Conservation (phyloP, 306 rosid genomes). For the Vigna radiata region DNA sequence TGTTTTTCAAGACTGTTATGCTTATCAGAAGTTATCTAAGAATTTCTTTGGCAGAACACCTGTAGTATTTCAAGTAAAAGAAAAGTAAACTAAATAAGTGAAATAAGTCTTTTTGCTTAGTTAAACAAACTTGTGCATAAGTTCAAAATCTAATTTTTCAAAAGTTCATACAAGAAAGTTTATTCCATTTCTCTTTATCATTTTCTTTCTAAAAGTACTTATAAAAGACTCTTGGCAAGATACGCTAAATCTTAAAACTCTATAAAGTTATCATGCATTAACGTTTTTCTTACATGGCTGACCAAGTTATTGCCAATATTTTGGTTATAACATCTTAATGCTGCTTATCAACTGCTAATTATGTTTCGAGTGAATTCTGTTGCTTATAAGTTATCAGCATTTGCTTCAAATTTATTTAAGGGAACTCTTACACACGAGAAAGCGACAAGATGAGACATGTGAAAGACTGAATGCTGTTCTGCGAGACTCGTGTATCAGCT, state of each 20-base stretch:
- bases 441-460: constrained; percentile 64
- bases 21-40: background rate
- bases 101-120: too few relatives aligned
- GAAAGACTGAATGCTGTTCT: constrained; percentile 58
- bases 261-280: background rate
- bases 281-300: constrained; percentile 5
- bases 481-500: constrained; percentile 65
- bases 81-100: too few relatives aligned
- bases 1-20: background rate
- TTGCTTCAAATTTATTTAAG: constrained; percentile 50
- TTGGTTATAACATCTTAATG: constrained; percentile 16
- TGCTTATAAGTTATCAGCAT: constrained; percentile 3
- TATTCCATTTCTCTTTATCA: too few relatives aligned
- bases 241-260: background rate
- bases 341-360: constrained; percentile 10
- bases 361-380: constrained; percentile 22
- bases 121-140: too few relatives aligned
- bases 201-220: too few relatives aligned
- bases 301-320: constrained; percentile 11
- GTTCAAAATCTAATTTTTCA: too few relatives aligned
- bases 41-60: too few relatives aligned
- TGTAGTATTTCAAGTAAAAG: too few relatives aligned
- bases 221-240: too few relatives aligned
- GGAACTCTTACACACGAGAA: constrained; percentile 71
- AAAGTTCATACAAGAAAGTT: too few relatives aligned